A percentile compares a stretch with the other conserved stretches of the same genome.
These are phyloP conservation scores for Stipa capillata DNA, from an alignment of 176 grass and related monocot species.

Conservation along the genomic window DNA sequence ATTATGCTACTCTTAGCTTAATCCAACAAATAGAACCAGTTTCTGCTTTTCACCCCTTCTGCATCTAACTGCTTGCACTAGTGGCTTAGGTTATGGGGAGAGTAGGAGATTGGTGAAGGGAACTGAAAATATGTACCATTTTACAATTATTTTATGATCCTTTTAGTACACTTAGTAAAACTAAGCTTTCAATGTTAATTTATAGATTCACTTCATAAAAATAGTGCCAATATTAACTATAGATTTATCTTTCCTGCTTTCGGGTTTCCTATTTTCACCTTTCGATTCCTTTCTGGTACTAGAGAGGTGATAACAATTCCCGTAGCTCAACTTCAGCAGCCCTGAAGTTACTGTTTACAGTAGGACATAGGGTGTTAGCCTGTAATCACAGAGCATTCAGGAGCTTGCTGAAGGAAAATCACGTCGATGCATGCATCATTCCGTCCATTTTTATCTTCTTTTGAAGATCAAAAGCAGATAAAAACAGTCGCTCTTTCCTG, in stretches of 20 bases:
- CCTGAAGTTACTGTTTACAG: not conserved
- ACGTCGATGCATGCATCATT: constrained; percentile 32
- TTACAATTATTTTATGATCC: not conserved
- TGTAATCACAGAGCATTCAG: not conserved
- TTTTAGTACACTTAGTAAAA: not conserved
- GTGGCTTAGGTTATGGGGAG: too few relatives aligned
- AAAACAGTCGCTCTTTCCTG: constrained; percentile 25
- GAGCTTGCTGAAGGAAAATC: not conserved
- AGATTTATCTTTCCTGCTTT: not conserved
- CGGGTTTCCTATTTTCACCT: not conserved
- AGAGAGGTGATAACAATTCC: not conserved
- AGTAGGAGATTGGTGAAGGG: too few relatives aligned
- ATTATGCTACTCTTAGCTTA: not conserved
- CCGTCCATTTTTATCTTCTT: constrained; percentile 15
- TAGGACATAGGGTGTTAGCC: not conserved
- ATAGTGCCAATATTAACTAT: not conserved
- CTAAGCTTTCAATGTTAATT: not conserved
- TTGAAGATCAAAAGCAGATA: constrained; percentile 21
- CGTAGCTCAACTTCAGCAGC: not conserved
- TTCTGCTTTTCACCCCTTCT: not conserved
- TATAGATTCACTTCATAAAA: not conserved
- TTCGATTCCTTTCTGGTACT: not conserved
- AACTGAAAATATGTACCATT: too few relatives aligned
- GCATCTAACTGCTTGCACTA: not conserved
- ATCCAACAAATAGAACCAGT: not conserved